A percentile compares a stretch with the other conserved stretches of the same genome.
Conservation (phyloP, 2,329 filamentous ascomycete species). For the Orbilia brochopaga region DNA sequence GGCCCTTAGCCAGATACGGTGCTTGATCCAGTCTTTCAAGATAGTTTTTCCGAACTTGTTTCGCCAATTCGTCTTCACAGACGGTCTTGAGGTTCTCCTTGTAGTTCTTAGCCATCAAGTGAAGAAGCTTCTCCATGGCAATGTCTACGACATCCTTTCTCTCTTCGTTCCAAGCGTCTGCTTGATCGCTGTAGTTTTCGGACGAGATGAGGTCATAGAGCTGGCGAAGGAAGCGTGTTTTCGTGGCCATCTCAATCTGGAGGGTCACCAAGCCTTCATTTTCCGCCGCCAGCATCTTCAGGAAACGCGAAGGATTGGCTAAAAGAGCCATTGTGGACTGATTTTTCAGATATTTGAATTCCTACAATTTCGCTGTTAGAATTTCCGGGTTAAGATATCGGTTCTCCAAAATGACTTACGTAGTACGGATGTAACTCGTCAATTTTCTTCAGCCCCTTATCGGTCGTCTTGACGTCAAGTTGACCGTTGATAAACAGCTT, state of each 20-base stretch:
- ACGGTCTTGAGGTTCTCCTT: slow-evolving; percentile 93
- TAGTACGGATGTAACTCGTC: slow-evolving; percentile 96
- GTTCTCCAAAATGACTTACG: slow-evolving; percentile 47
- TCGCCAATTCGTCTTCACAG: slow-evolving; percentile 91
- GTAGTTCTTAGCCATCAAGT: slow-evolving; percentile 84
- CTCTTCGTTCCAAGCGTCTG: slow-evolving; percentile 91
- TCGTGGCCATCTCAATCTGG: slow-evolving; percentile 75
- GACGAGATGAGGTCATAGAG: slow-evolving; percentile 86
- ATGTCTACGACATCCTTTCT: slow-evolving; percentile 82
- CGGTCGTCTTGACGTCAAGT: slow-evolving; percentile 86
- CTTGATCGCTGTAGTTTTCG: slow-evolving; percentile 92
- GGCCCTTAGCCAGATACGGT: slow-evolving; percentile 91
- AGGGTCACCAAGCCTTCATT: slow-evolving; percentile 91
- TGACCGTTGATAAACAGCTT: slow-evolving; percentile 82
- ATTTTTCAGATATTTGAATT: slow-evolving; percentile 94
- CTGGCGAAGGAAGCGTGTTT: slow-evolving; percentile 75
- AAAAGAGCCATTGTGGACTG: slow-evolving; percentile 84
- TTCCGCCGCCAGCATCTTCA: slow-evolving; percentile 97
- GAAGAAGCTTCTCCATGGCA: slow-evolving; percentile 80
- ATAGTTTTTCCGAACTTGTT: slow-evolving; percentile 70
- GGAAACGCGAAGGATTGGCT: slow-evolving; percentile 81
- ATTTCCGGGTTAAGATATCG: not conserved
- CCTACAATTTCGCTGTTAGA: slow-evolving; percentile 57
- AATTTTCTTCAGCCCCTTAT: slow-evolving; percentile 91
- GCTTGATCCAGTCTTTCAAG: slow-evolving; percentile 88